A percentile compares a stretch with the other conserved stretches of the same genome.
phyloP scores from a whole-genome alignment of 495 filamentous ascomycete species.

The Hyaloscypha hepaticicola region DNA sequence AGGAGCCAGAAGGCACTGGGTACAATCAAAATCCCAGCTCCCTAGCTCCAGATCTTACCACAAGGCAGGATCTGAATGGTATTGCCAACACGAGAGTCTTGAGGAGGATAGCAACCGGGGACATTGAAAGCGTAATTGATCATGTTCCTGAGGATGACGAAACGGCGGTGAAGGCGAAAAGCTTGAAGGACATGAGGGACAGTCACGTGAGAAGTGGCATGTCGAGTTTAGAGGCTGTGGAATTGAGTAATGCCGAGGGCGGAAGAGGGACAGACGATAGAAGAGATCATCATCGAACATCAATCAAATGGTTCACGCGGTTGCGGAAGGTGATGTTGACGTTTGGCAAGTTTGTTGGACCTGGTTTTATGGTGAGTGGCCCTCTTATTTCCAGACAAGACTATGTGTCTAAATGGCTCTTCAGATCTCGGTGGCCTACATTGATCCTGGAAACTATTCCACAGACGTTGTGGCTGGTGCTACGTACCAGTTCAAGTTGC shows the following conservation, averaged over 20 bases:
- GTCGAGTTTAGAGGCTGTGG: constrained; percentile 7
- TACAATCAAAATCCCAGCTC: constrained; percentile 58
- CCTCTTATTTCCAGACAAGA: neutral
- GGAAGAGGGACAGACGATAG: constrained; percentile 3
- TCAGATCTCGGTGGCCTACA: constrained; percentile 45
- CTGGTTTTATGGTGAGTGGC: constrained; percentile 67
- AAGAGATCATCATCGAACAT: constrained; percentile 1
- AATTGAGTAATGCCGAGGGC: neutral
- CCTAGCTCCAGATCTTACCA: constrained; percentile 50
- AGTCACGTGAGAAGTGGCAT: constrained; percentile 16
- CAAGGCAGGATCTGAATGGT: constrained; percentile 56
- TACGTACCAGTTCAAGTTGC: constrained; percentile 60
- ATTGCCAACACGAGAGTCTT: constrained; percentile 52
- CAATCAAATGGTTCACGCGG: constrained; percentile 25
- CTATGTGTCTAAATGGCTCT: constrained; percentile 3
- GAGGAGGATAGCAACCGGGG: constrained; percentile 35
- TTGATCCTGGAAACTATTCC: constrained; percentile 84
- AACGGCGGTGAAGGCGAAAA: constrained; percentile 1
- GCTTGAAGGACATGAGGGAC: constrained; percentile 5
- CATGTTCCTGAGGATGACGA: constrained; percentile 25
- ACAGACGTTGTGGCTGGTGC: constrained; percentile 79
- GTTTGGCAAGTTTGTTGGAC: constrained; percentile 77
- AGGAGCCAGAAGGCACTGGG: constrained; percentile 49
- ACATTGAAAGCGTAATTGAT: constrained; percentile 24
- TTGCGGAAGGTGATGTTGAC: constrained; percentile 49